Base-by-base conservation (phyloP, 139 green algal species). In the Auxenochlorella pyrenoidosa region DNA sequence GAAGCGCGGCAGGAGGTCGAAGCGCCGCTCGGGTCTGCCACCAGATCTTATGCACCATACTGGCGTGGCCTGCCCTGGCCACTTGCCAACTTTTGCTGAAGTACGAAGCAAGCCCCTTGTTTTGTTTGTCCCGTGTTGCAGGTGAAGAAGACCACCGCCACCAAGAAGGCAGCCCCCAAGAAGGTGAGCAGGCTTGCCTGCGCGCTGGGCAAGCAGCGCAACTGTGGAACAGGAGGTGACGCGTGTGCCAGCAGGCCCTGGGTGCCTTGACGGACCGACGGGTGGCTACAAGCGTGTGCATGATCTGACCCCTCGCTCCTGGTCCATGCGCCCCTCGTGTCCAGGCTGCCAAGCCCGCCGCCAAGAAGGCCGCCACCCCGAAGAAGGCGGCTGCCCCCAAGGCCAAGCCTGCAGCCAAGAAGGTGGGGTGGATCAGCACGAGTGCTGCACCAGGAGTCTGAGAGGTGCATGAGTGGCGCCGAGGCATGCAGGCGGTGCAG, bases 61-160 rank as follows among this genome's bases (percentile, higher is more conserved):
- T 54, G 47, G 47, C 47, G 47, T 63, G 54, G 63, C 63, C 13
- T 38, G 63, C 5, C 63, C 63, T 26, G 10, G 28, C 63, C 28
- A 10, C 63, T 71, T 12, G 8, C 63, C 63, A 38, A 36, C 63
- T 22, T 26, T 71, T 71, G 63, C 24, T 10, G 19, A 71, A 8
- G 3, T 13, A 24, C 16, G 16, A 8, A 3, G 54, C 12, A 63
- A 22, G 54, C 54, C 54, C 2, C 54, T 54, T 68, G 60, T 10
- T 71, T 3, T 10, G n/a, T 1, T 26, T 71, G 28, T 26, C 63
- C 34, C 19, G 40, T 12, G 34, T 34, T 76, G 36, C 70, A 76
- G 70, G 70, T 76, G 70, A 76, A 76, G 70, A 76, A 76, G 70
- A 76, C 70, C 70, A 76, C 70, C 70, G 24, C 70, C 34, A 76